phyloP scores from a whole-genome alignment of 306 rosid species.

The Sicyos baderoa region DNA sequence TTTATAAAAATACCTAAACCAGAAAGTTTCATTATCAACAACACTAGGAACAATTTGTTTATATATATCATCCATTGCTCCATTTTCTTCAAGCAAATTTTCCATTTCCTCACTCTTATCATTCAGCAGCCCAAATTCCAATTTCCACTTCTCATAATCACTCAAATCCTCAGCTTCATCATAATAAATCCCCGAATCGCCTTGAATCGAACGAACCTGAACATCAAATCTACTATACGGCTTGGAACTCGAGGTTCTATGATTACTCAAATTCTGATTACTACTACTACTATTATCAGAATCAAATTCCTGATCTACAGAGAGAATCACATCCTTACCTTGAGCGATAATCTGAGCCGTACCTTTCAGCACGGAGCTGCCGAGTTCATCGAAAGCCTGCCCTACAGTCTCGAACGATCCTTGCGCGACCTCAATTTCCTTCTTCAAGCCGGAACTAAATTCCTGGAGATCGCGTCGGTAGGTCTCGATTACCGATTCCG shows the following conservation, averaged over 20 bases:
- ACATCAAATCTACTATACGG: conserved; percentile 63
- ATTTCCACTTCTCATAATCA: conserved; percentile 51
- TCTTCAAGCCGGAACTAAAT: conserved; percentile 60
- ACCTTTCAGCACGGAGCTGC: conserved; percentile 60
- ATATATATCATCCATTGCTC: conserved; percentile 40
- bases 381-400: conserved; percentile 56
- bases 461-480: conserved; percentile 80
- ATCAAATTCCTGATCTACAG: conserved; percentile 49
- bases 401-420: conserved; percentile 68
- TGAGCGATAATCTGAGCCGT: conserved; percentile 76
- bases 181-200: conserved; percentile 49
- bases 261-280: conserved; percentile 20
- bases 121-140: conserved; percentile 40
- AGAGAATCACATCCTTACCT: conserved; percentile 57
- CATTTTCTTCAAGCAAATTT: conserved; percentile 44
- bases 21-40: conserved; percentile 55
- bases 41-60: conserved; percentile 44
- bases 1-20: conserved; percentile 70
- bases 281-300: conserved; percentile 31
- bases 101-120: conserved; percentile 52
- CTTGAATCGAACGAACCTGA: conserved; percentile 53
- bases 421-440: conserved; percentile 81
- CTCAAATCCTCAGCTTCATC: conserved; percentile 62
- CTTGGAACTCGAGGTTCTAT: conserved; percentile 37
- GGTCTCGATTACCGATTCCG: conserved; percentile 78